Conservation (phyloP, 768 basidiomycete genomes). For the Rhodotorula kratochvilovae region DNA sequence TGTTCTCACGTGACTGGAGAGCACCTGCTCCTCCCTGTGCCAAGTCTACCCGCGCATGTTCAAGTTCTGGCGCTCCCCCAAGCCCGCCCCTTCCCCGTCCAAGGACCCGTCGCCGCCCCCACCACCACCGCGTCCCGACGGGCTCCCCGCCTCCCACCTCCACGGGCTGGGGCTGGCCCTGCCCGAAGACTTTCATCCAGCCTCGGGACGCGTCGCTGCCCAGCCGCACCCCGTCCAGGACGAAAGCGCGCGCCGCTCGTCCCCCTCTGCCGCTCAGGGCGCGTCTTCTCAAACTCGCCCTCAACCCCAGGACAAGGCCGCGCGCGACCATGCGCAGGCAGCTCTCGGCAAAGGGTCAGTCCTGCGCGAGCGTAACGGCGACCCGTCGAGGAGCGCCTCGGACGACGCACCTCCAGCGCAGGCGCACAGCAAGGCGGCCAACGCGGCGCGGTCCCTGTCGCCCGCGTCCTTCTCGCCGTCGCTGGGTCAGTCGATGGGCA, state of each 20-base stretch:
- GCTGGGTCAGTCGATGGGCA: background rate
- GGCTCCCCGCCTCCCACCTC: background rate
- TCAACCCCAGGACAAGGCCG: too few species aligned
- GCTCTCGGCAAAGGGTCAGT: too few species aligned
- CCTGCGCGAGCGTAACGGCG: background rate
- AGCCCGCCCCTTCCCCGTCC: background rate
- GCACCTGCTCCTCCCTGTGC: too few species aligned
- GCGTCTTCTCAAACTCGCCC: too few species aligned
- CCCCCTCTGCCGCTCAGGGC: too few species aligned
- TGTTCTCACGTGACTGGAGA: too few species aligned
- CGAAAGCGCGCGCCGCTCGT: too few species aligned
- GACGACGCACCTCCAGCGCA: too few species aligned
- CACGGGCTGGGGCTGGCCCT: background rate
- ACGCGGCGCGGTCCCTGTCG: background rate
- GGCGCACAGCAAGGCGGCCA: background rate
- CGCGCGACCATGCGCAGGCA: too few species aligned
- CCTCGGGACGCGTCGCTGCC: background rate
- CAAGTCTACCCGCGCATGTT: slow-evolving; percentile 13
- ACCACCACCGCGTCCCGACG: background rate
- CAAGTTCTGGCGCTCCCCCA: slow-evolving; percentile 28
- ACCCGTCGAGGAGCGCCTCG: background rate
- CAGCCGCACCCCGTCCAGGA: too few species aligned
- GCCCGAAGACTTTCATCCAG: background rate
- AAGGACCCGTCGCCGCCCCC: background rate
- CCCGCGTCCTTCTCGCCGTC: background rate